A percentile compares a stretch with the other conserved stretches of the same genome.
Conservation (phyloP, 202 grass and related monocot genomes). For the Panicum hallii region DNA sequence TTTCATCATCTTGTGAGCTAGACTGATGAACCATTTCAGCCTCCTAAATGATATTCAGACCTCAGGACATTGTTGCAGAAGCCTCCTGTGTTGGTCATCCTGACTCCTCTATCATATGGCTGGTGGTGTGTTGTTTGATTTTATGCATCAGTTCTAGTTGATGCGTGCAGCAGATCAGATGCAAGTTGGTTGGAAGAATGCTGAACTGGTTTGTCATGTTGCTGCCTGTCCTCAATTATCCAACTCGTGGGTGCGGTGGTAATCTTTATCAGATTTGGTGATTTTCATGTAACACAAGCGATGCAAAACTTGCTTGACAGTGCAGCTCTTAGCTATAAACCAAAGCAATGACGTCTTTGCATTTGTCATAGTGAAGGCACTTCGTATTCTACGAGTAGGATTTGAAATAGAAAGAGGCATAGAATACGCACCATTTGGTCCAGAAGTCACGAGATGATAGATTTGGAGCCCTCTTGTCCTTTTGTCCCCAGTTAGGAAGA, state of each 20-base stretch:
- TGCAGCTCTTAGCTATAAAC: not conserved
- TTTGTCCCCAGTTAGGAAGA: no score
- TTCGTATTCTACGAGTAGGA: not conserved
- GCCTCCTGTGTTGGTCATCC: not conserved
- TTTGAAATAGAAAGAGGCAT: not conserved
- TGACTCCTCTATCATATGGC: not conserved
- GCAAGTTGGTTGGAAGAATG: not conserved
- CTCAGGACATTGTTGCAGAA: not conserved
- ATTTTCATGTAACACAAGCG: not conserved
- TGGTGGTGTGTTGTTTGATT: constrained; percentile 15
- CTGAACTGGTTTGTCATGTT: not conserved
- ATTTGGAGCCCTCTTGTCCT: no score
- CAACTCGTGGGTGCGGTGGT: not conserved
- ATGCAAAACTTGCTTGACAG: not conserved
- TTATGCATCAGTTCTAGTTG: not conserved
- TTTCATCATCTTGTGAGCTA: constrained; percentile 23
- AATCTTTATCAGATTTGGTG: not conserved
- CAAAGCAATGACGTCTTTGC: not conserved
- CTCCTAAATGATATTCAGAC: constrained; percentile 29
- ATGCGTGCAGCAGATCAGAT: not conserved
- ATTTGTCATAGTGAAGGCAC: not conserved
- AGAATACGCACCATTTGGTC: no score
- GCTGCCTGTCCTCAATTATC: not conserved
- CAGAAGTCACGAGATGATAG: not conserved
- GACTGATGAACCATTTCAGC: constrained; percentile 32